Evolutionary conservation across 1,284 basidiomycete species (phyloP).

Genomic region (Megacollybia platyphylla): DNA sequence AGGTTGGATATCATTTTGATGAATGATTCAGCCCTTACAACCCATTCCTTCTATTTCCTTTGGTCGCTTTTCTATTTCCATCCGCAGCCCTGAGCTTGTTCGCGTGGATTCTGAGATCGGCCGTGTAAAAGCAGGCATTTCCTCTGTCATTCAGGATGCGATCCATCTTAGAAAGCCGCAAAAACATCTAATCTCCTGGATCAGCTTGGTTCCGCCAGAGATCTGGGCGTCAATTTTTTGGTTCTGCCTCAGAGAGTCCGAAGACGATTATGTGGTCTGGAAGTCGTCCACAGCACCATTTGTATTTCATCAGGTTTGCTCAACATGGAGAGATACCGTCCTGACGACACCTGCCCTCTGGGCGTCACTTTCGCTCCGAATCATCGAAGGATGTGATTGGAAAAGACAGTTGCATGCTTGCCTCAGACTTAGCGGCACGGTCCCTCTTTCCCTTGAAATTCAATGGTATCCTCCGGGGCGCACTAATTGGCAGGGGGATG

Average conservation of each 20-base stretch:
- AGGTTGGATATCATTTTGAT: too few species aligned
- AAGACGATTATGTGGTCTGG: not conserved
- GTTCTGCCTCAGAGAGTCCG: not conserved
- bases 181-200: not conserved
- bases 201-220: not conserved
- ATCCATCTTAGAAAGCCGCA: not conserved
- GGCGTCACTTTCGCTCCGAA: conserved; percentile 1
- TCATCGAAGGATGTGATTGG: not conserved
- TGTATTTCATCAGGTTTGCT: conserved; percentile 1
- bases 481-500: not conserved
- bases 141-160: not conserved
- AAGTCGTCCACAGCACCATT: not conserved
- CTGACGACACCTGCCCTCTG: conserved; percentile 1
- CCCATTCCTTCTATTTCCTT: too few species aligned
- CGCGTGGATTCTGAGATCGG: not conserved
- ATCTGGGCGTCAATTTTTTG: conserved; percentile 1
- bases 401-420: not conserved
- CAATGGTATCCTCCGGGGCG: not conserved
- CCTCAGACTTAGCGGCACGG: not conserved
- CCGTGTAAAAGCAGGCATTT: not conserved
- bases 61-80: not conserved
- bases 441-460: not conserved
- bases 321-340: conserved; percentile 1
- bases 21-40: too few species aligned
- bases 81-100: not conserved